phyloP scores from a whole-genome alignment of 108 stramenopile genomes.

The Skeletonema potamos region DNA sequence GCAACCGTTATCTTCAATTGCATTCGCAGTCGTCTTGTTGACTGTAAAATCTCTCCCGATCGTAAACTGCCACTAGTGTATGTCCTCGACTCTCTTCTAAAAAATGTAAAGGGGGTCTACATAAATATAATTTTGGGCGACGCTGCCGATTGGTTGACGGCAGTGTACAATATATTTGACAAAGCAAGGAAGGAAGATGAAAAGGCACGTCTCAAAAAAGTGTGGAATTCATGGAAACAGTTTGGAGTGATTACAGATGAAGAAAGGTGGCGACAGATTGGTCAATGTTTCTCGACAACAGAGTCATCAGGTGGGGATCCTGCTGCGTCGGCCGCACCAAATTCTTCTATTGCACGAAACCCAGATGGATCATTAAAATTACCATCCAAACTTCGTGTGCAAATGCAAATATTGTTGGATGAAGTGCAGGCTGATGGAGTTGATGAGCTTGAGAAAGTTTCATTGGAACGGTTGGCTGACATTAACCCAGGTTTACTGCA shows the following conservation, averaged over 20 bases:
- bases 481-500: slow-evolving; percentile 73
- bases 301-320: slow-evolving; percentile 15
- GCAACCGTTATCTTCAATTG: slow-evolving; percentile 62
- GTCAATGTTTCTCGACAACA: slow-evolving; percentile 55
- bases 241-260: slow-evolving; percentile 48
- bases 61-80: slow-evolving; percentile 76
- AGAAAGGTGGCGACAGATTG: slow-evolving; percentile 64
- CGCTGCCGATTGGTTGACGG: slow-evolving; percentile 65
- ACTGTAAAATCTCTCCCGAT: slow-evolving; percentile 32
- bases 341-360: slow-evolving; percentile 19
- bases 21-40: slow-evolving; percentile 65
- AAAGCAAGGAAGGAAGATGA: slow-evolving; percentile 42
- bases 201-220: slow-evolving; percentile 61
- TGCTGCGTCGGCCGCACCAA: slow-evolving; percentile 5
- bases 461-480: slow-evolving; percentile 79
- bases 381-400: slow-evolving; percentile 49
- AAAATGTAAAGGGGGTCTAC: slow-evolving; percentile 78
- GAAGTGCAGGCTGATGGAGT: slow-evolving; percentile 70
- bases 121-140: slow-evolving; percentile 70
- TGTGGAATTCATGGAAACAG: slow-evolving; percentile 84
- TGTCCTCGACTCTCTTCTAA: slow-evolving; percentile 78
- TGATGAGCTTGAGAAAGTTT: slow-evolving; percentile 84
- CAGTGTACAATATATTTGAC: slow-evolving; percentile 59
- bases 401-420: slow-evolving; percentile 83
- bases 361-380: slow-evolving; percentile 63